Evolutionary conservation across 1,284 basidiomycete species (phyloP).

Genomic region (Fistulinella staudtii): DNA sequence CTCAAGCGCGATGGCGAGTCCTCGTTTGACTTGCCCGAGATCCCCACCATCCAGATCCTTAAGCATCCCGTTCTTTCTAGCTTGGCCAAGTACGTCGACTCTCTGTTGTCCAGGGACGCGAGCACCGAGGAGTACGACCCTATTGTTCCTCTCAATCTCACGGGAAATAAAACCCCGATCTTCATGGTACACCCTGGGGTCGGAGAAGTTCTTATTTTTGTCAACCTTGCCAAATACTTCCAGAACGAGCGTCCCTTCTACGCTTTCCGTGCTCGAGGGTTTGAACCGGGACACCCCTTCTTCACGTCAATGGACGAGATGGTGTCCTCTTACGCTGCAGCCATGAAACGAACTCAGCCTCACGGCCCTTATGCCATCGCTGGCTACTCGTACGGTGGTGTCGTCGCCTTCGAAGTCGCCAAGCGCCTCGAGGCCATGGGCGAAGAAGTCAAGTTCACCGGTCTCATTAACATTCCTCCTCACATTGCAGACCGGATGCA

Average conservation of each 20-base stretch:
- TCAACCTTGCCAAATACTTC: slow-evolving; percentile 41
- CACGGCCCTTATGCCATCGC: slow-evolving; percentile 44
- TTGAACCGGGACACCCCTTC: slow-evolving; percentile 37
- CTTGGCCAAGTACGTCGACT: slow-evolving; percentile 29
- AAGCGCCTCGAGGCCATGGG: slow-evolving; percentile 38
- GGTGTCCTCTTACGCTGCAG: slow-evolving; percentile 38
- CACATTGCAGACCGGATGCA: slow-evolving; percentile 42
- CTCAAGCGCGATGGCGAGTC: slow-evolving; percentile 37
- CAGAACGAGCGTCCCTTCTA: slow-evolving; percentile 42
- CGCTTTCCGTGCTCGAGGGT: slow-evolving; percentile 42
- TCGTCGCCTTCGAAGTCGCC: slow-evolving; percentile 44
- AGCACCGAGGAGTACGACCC: slow-evolving; percentile 29
- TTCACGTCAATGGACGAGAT: slow-evolving; percentile 42
- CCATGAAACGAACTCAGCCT: slow-evolving; percentile 37
- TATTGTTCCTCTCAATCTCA: slow-evolving; percentile 37
- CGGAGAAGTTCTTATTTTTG: slow-evolving; percentile 39
- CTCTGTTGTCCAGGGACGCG: slow-evolving; percentile 18
- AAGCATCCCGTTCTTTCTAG: slow-evolving; percentile 37
- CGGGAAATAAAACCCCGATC: slow-evolving; percentile 40
- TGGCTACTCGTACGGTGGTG: slow-evolving; percentile 49
- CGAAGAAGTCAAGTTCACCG: slow-evolving; percentile 38
- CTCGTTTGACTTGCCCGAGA: slow-evolving; percentile 33
- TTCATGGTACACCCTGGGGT: slow-evolving; percentile 38
- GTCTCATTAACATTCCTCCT: slow-evolving; percentile 43
- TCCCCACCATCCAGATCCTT: slow-evolving; percentile 42